Evolutionary conservation across 768 basidiomycete genomes (phyloP), one percentile per base, ranked within the genome.

Genomic region (Psilocybe tampanensis): DNA sequence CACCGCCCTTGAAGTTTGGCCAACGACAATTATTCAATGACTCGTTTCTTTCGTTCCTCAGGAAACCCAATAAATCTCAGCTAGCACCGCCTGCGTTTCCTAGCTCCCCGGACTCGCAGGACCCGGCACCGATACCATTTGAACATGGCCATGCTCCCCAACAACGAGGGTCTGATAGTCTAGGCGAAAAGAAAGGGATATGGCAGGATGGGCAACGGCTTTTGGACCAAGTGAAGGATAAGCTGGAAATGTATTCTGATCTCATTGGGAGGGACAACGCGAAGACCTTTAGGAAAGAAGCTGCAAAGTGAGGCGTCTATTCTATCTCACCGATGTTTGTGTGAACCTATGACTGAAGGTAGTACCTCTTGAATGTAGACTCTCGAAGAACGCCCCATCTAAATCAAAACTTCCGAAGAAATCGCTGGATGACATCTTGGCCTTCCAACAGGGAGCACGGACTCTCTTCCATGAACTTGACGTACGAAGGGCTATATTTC

Each of bases 361-460:
- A 43, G n/a, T n/a, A n/a, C n/a, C 50, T 41, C 33, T 34, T 9
- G 19, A 44, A 18, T 22, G 32, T 36, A 65, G 68, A 54, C 53
- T 69, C 41, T 61, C 68, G 8, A 69, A 69, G 60, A 60, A 47
- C 22, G 68, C 68, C 19, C 68, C 68, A 1, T 56, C 63, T 15
- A 69, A 67, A 58, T 60, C 60, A 15, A 69, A 69, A 39, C 56
- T 69, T 13, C 55, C 64, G 13, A 69, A 69, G 61, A 64, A 65
- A 59, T 48, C 53, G 18, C 43, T 59, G 6, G 62, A 39, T 12
- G 66, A 69, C 8, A 50, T 67, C 21, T 55, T 59, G 8, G 44
- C 55, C 21, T 69, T 69, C 47, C 64, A 69, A 33, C 63, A 69
- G 41, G 58, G 44, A 29, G 66, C 66, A 8, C 64, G 43, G 42